Evolutionary conservation across 208 protist genomes (phyloP), one percentile per base, ranked within the genome.

Genomic region (Porcisia deanei): DNA sequence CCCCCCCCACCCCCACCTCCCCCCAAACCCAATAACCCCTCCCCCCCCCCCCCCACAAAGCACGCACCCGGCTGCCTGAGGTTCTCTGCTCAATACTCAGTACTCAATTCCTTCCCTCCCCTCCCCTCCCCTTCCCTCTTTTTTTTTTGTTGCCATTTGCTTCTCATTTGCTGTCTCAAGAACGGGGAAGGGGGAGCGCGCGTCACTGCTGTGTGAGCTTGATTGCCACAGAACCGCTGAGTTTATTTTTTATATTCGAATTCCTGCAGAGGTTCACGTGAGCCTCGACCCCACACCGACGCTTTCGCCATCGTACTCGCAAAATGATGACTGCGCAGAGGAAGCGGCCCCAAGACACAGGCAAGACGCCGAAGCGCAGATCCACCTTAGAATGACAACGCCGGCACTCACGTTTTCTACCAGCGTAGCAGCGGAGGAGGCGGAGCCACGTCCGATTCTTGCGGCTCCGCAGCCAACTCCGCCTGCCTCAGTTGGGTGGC

Each of bases 211-310:
- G 68, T 20, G 77, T 82, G 72, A 20, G 53, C 10, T 75, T 52
- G n/a, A 78, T 67, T n/a, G 16, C 47, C 41, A 61, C 71, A 37
- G 67, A 69, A 58, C 73, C 73, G 47, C 72, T 68, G 34, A 58
- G 78, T 73, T 70, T 22, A 58, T 82, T 39, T 52, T 52, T 14
- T 52, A 52, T 52, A 52, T 52, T 14, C 10, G 10, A 14, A 52
- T 52, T 12, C 47, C 78, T 82, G 60, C 63, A 58, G 9, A 78
- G 73, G 39, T 78, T 82, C 54, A 71, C 78, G 52, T 72, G 77
- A 5, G 78, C 78, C 58, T 73, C 78, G 8, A 54, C 68, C 73
- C 77, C 45, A 30, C 71, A 30, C 71, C 22, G 63, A 66, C 8
- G 70, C 58, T 9, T 57, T 73, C 47, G n/a, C 41, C 30, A 70